Conservation (phyloP, 768 basidiomycete genomes). For the Fistulinella prunicolor region DNA sequence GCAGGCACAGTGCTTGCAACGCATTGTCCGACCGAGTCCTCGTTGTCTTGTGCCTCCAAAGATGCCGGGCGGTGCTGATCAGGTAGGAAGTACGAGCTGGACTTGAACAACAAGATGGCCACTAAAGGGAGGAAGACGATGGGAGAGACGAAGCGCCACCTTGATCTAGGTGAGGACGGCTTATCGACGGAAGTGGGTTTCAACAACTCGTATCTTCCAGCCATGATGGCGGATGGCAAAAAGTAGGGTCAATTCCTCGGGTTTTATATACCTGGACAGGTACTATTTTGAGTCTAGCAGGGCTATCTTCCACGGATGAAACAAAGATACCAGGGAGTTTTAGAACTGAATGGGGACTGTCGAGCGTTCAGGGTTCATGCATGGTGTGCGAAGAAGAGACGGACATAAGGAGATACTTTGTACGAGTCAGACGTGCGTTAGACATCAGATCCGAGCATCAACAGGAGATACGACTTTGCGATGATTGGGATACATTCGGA, state of each 20-base stretch:
- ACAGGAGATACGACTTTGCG: too few species aligned
- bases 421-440: too few species aligned
- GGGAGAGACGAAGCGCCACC: conserved; percentile 12
- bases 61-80: not conserved
- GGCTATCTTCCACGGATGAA: not conserved
- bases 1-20: conserved; percentile 26
- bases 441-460: too few species aligned
- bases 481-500: too few species aligned
- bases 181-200: conserved; percentile 6
- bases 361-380: too few species aligned
- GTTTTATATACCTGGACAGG: not conserved
- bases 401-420: too few species aligned
- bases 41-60: not conserved
- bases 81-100: conserved; percentile 1
- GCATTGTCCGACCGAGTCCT: conserved; percentile 33
- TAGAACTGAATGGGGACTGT: not conserved
- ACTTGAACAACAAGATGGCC: conserved; percentile 12
- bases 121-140: conserved; percentile 12
- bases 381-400: too few species aligned
- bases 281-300: not conserved
- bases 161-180: conserved; percentile 3
- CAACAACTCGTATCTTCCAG: conserved; percentile 17
- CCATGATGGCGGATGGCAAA: conserved; percentile 12
- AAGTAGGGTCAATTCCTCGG: not conserved
- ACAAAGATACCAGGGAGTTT: not conserved